Percentiles rank a stretch among this genome's conserved stretches.
Evolutionary conservation across 352 stramenopile genomes (phyloP).

Genomic region (Peronospora farinosa): DNA sequence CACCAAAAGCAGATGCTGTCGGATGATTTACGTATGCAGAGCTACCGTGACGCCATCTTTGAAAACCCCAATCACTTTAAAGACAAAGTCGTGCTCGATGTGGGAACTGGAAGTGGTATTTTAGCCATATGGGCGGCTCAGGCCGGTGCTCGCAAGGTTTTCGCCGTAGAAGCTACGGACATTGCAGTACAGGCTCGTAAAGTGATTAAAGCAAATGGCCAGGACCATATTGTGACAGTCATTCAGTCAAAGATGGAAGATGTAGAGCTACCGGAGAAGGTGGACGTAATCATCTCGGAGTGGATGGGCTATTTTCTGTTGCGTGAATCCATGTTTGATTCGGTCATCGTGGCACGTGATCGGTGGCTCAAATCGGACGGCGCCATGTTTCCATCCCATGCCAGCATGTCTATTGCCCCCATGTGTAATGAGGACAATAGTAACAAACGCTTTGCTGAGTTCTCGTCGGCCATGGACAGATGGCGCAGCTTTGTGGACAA

Average conservation of each 20-base stretch:
- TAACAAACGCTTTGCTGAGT: conserved; percentile 81
- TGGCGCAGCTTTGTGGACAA: conserved; percentile 86
- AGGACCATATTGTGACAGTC: conserved; percentile 96
- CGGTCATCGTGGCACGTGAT: conserved; percentile 93
- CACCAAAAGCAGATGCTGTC: conserved; percentile 99
- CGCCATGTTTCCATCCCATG: conserved; percentile 97
- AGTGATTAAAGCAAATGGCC: conserved; percentile 94
- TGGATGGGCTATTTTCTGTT: conserved; percentile 99
- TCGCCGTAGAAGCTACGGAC: conserved; percentile 95
- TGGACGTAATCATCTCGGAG: conserved; percentile 99
- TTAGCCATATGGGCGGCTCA: conserved; percentile 97
- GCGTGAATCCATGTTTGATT: conserved; percentile 99
- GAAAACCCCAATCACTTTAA: conserved; percentile 97
- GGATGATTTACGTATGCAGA: conserved; percentile 98
- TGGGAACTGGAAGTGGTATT: conserved; percentile 98
- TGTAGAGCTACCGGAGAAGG: conserved; percentile 93
- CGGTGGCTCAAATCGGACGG: conserved; percentile 94
- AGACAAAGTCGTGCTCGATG: conserved; percentile 99
- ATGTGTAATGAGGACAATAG: conserved; percentile 92
- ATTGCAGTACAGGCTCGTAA: conserved; percentile 95
- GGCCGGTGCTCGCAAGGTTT: conserved; percentile 97
- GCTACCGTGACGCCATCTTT: conserved; percentile 97
- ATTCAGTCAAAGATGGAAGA: conserved; percentile 99
- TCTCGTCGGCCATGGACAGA: conserved; percentile 78
- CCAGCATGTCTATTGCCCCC: conserved; percentile 96